Evolutionary conservation across 2,329 filamentous ascomycete genomes (phyloP).

Genomic region (Alternaria metachromatica): DNA sequence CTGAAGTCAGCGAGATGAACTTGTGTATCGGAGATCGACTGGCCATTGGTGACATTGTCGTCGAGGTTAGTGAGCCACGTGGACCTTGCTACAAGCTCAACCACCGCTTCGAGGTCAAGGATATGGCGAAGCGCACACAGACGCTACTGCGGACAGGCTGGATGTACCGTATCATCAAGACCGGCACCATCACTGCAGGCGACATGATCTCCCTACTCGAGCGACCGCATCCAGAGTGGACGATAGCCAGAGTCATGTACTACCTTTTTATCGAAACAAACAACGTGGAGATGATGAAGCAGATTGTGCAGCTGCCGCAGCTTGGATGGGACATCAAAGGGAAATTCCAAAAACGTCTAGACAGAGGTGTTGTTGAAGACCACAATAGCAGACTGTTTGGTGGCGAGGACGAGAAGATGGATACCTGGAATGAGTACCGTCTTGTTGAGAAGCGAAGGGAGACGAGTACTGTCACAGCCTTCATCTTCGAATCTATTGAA

Average conservation of each 20-base stretch:
- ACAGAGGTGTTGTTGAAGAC: conserved; percentile 50
- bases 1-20: conserved; percentile 67
- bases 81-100: conserved; percentile 74
- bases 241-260: conserved; percentile 67
- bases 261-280: conserved; percentile 64
- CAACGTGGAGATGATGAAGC: conserved; percentile 57
- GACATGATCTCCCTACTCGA: conserved; percentile 64
- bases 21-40: conserved; percentile 70
- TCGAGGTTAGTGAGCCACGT: conserved; percentile 67
- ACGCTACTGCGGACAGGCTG: conserved; percentile 67
- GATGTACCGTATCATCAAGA: conserved; percentile 68
- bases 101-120: conserved; percentile 68
- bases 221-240: conserved; percentile 65
- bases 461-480: conserved; percentile 59
- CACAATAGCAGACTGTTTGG: conserved; percentile 37
- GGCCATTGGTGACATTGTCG: conserved; percentile 57
- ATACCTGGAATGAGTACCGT: conserved; percentile 48
- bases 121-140: conserved; percentile 66
- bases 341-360: conserved; percentile 62
- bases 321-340: conserved; percentile 58
- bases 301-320: conserved; percentile 52
- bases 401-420: conserved; percentile 33
- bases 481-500: conserved; percentile 59
- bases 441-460: conserved; percentile 60
- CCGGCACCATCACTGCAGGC: conserved; percentile 62